Conservation (phyloP, 1,139 yeast genomes). For the Debaryomycetaceae sp. region DNA sequence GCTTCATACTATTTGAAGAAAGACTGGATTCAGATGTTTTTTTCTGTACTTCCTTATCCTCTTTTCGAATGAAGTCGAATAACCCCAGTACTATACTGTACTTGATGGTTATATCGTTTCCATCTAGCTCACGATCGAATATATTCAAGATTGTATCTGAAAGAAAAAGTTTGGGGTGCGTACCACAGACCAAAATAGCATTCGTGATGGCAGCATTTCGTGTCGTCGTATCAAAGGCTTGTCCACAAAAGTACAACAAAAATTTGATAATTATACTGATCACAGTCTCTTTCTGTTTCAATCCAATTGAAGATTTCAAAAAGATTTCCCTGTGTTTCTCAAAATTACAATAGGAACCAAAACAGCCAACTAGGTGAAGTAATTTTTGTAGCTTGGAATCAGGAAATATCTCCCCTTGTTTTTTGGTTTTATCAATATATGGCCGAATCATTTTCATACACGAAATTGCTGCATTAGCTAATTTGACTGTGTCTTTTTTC, state of each 20-base stretch:
- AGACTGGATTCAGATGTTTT: conserved; percentile 32
- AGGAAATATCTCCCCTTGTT: conserved; percentile 13
- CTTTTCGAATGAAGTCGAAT: conserved; percentile 50
- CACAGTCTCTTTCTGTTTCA: conserved; percentile 52
- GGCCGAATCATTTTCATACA: conserved; percentile 50
- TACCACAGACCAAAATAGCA: conserved; percentile 53
- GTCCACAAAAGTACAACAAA: conserved; percentile 47
- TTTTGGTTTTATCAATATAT: conserved; percentile 27
- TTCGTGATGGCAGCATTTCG: conserved; percentile 55
- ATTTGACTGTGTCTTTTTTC: conserved; percentile 42
- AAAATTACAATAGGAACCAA: conserved; percentile 66
- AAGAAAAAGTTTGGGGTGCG: conserved; percentile 61
- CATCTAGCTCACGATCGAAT: conserved; percentile 49
- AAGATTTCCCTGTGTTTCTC: conserved; percentile 45
- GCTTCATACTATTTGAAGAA: conserved; percentile 22
- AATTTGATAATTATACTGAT: conserved; percentile 55
- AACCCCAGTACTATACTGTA: conserved; percentile 54
- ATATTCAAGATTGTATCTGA: conserved; percentile 50
- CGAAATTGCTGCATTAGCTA: conserved; percentile 61
- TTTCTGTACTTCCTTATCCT: conserved; percentile 46
- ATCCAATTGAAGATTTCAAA: conserved; percentile 33
- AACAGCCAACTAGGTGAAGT: conserved; percentile 60
- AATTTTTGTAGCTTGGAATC: conserved; percentile 56
- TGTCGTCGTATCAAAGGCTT: conserved; percentile 23
- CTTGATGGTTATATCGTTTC: conserved; percentile 29